phyloP scores from a whole-genome alignment of 108 stramenopile genomes.

The Schizochytrium sp. region DNA sequence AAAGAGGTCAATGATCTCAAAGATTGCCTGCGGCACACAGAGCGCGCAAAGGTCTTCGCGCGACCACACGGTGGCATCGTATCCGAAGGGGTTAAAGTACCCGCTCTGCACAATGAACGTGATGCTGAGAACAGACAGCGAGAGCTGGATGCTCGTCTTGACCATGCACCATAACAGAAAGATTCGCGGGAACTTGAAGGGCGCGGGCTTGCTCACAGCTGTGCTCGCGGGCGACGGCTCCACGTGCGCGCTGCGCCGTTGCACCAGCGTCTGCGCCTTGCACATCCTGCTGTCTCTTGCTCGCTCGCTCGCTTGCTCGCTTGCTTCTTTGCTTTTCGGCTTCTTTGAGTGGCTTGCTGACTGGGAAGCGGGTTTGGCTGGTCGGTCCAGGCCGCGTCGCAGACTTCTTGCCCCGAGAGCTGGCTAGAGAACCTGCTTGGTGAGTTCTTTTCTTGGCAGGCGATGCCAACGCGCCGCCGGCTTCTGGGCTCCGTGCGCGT shows the following conservation, averaged over 20 bases:
- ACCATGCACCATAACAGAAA: conserved; percentile 1
- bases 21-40: background rate
- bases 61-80: background rate
- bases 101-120: conserved; percentile 1
- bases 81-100: background rate
- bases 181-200: background rate
- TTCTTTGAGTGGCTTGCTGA: too few relatives aligned
- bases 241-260: background rate
- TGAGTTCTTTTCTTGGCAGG: too few relatives aligned
- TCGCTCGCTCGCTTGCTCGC: too few relatives aligned
- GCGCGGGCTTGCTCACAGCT: background rate
- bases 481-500: too few relatives aligned
- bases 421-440: too few relatives aligned
- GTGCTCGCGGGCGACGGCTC: background rate
- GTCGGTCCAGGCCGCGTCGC: too few relatives aligned
- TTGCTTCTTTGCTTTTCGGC: too few relatives aligned
- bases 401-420: too few relatives aligned
- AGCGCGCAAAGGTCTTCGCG: background rate
- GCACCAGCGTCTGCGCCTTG: too few relatives aligned
- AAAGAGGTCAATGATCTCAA: background rate
- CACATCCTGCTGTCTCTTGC: too few relatives aligned
- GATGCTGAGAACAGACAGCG: background rate
- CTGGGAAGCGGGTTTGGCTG: too few relatives aligned
- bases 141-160: conserved; percentile 3
- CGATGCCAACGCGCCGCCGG: too few relatives aligned